Evolutionary conservation across 2,329 filamentous ascomycete species (phyloP), one percentile per base, ranked within the genome.

Genomic region (Truncatella angustata): DNA sequence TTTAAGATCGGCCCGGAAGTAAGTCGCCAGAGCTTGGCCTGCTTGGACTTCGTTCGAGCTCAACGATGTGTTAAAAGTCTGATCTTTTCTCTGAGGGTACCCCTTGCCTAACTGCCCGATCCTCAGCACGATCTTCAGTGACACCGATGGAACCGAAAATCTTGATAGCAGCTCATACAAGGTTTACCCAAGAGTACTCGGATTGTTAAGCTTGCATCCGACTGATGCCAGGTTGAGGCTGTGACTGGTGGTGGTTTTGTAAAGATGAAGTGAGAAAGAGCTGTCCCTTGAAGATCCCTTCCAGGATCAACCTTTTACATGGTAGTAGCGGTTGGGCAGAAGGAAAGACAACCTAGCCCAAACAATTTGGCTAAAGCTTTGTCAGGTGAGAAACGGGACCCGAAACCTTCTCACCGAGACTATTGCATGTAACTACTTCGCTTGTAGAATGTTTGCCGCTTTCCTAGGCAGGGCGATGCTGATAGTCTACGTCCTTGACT

Each of bases 261-360:
- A 32, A 9, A 32, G 7, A 14, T 7, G 28, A 9, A 9, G 28
- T 32, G 7, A 9, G 28, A 7, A 32, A 32, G 28, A 32, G 7
- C 28, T 14, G 28, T 32, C 14, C 28, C 28, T 9, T 32, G 28
- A 32, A 9, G 7, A 14, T 32, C 28, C 7, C 28, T 32, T 14
- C 45, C 34, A 21, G 45, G 45, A 49, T 49, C 32, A 49, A 21
- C 45, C 28, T 26, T 37, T 16, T 6, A 6, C 28, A 37, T 10
- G 18, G 20, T 24, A 49, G 45, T 49, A 37, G 45, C 7, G 34
- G 21, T 49, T 37, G 45, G 45, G 28, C 32, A 23, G 28, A 21
- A 49, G 34, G 34, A 10, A 7, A 16, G 45, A 30, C 45, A 49
- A 49, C 45, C 45, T 21, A 37, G 34, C 32, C 45, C 32, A 49